Base-by-base conservation (phyloP, 2,329 filamentous ascomycete species). In the Mollisia scopiformis region DNA sequence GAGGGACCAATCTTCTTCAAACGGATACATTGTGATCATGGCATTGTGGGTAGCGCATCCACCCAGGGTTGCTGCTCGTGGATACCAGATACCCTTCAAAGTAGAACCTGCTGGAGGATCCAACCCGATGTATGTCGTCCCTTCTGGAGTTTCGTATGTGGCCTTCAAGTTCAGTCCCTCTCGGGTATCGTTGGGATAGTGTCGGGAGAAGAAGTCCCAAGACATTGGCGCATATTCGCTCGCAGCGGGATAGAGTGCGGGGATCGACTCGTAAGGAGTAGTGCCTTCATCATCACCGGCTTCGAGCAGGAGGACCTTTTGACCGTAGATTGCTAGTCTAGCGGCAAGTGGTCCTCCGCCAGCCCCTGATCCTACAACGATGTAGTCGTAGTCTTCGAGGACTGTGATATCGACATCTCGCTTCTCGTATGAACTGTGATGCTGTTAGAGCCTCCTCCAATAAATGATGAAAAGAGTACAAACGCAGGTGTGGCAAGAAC, bases 131-230 rank as follows among this genome's bases (percentile, higher is more conserved):
- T 68, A 69, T 0, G 53, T 55, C 25, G 51, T 33, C 10, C 70
- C 70, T 28, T 61, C 53, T 2, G 62, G 55, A 8, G 58, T 49
- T 35, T 54, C 27, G 25, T 58, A 69, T 10, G 64, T 66, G 58
- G 79, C 79, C 71, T 84, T 83, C 55, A 74, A 77, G 66, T 84
- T 79, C 41, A 73, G 70, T 57, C 76, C 72, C 60, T 80, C 77
- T 21, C 78, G 75, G 6, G 70, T 68, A 56, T 79, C 69, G 60
- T 83, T 76, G 4, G 75, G 70, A 67, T 82, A 84, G 69, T 84
- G 82, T 54, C 78, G 76, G 57, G 84, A 80, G 63, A 78, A 85
- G 72, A 80, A 84, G 71, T 84, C 80, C 82, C 82, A 84, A 60
- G 74, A 71, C 71, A 81, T 75, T 10, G 75, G 74, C 28, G 73